Evolutionary conservation across 768 basidiomycete species (phyloP).

Genomic region (Cubamyces sp.): DNA sequence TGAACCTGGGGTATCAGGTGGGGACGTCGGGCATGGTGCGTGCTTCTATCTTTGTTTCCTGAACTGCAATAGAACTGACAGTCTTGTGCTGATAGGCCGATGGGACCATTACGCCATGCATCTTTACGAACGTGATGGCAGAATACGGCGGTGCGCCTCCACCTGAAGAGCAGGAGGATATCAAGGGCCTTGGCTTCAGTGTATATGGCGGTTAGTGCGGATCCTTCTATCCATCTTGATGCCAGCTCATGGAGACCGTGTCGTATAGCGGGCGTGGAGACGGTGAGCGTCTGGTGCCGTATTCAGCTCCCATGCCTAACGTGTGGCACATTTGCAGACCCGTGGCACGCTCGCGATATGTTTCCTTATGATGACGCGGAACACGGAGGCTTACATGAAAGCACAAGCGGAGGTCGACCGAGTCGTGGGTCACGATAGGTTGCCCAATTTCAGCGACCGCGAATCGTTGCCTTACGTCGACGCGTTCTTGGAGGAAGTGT

Average conservation of each 20-base stretch:
- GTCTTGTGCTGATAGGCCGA: not conserved
- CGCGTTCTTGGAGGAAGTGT: conserved; percentile 31
- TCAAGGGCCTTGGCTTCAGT: conserved; percentile 3
- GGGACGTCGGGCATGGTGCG: conserved; percentile 2
- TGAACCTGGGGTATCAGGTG: conserved; percentile 28
- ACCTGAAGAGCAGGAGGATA: not conserved
- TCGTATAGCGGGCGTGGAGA: conserved; percentile 17
- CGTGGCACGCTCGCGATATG: conserved; percentile 43
- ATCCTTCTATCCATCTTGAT: too few relatives aligned
- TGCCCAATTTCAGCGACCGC: conserved; percentile 43
- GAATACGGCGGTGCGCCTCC: not conserved
- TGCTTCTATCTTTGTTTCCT: too few relatives aligned
- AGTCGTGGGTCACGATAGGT: conserved; percentile 42
- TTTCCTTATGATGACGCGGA: conserved; percentile 41
- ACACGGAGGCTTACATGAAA: conserved; percentile 40
- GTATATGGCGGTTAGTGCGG: conserved; percentile 11
- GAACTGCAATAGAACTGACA: not conserved
- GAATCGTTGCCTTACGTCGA: conserved; percentile 44
- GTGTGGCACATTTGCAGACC: conserved; percentile 39
- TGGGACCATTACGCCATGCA: not conserved
- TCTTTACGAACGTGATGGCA: not conserved
- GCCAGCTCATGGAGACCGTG: not conserved
- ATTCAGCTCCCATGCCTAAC: too few relatives aligned
- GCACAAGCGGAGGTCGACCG: conserved; percentile 47
- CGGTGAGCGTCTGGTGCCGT: not conserved